Percentiles rank a stretch among this genome's conserved stretches.
phyloP scores from a whole-genome alignment of 345 rosid species.

The Physaria fendleri region DNA sequence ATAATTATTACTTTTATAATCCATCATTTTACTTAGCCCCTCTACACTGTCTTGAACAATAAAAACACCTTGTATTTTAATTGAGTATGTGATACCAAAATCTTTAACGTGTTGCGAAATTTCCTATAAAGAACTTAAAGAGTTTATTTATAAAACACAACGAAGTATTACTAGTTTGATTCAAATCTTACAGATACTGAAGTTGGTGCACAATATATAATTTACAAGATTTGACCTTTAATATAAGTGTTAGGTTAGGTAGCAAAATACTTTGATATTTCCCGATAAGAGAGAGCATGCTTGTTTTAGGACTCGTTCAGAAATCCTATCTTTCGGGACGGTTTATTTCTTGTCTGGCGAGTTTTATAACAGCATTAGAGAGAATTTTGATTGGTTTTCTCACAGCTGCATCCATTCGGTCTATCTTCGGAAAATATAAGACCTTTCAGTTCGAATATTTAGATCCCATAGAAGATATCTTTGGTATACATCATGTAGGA shows the following conservation, averaged over 20 bases:
- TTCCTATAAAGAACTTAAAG: neutral
- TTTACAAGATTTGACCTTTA: neutral
- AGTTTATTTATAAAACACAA: neutral
- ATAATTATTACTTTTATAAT: neutral
- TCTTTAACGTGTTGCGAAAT: neutral
- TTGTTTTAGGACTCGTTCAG: too few relatives aligned
- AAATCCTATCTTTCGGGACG: too few relatives aligned
- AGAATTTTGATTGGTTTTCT: too few relatives aligned
- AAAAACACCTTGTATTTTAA: neutral
- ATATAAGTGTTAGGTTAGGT: too few relatives aligned
- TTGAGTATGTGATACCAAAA: neutral
- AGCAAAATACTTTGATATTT: neutral
- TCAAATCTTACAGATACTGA: neutral
- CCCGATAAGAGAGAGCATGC: too few relatives aligned
- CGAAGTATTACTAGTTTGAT: neutral
- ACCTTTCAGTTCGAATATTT: too few relatives aligned
- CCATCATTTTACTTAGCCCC: conserved; percentile 14
- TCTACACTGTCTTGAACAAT: neutral
- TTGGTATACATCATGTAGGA: too few relatives aligned
- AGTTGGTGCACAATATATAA: neutral
- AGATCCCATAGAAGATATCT: too few relatives aligned
- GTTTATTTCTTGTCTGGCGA: too few relatives aligned
- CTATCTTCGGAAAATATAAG: too few relatives aligned
- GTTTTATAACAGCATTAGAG: too few relatives aligned
- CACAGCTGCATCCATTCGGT: too few relatives aligned